Evolutionary conservation across 768 basidiomycete species (phyloP).

Genomic region (Paxillus rubicundulus): DNA sequence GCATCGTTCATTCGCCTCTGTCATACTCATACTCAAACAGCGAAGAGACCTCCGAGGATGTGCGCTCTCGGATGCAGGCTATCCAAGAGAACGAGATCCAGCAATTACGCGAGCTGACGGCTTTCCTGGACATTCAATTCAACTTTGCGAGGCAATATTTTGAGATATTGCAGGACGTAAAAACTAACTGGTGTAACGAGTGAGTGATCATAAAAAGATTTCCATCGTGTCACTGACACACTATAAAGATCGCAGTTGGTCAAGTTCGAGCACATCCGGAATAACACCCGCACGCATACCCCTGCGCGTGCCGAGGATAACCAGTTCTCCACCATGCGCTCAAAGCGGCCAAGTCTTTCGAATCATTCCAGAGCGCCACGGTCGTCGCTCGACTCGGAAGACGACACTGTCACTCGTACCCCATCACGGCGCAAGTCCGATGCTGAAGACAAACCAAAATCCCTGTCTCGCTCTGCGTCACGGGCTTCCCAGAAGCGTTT

Average conservation of each 20-base stretch:
- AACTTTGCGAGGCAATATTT: conserved; percentile 72
- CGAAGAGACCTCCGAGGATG: conserved; percentile 83
- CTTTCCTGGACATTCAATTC: conserved; percentile 70
- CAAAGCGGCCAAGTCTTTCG: conserved; percentile 31
- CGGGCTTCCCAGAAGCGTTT: conserved; percentile 64
- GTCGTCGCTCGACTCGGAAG: conserved; percentile 36
- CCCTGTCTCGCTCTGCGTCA: conserved; percentile 56
- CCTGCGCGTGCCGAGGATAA: conserved; percentile 20
- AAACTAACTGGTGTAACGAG: conserved; percentile 65
- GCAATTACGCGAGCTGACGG: conserved; percentile 68
- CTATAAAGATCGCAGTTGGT: conserved; percentile 28
- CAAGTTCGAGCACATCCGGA: conserved; percentile 24
- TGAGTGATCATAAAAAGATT: conserved; percentile 31
- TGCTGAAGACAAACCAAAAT: conserved; percentile 38
- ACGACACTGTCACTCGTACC: conserved; percentile 23
- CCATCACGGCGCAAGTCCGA: conserved; percentile 42
- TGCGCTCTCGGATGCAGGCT: conserved; percentile 72
- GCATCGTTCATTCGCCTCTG: not conserved
- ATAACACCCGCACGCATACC: conserved; percentile 15
- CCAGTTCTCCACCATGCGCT: conserved; percentile 33
- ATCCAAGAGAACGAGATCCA: conserved; percentile 78
- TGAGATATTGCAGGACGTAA: conserved; percentile 70
- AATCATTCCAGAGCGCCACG: conserved; percentile 7
- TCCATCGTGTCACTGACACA: conserved; percentile 5
- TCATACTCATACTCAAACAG: conserved; percentile 38